Evolutionary conservation across 306 rosid genomes (phyloP), one percentile per base, ranked within the genome.

Genomic region (Lithocarpus polystachyus): DNA sequence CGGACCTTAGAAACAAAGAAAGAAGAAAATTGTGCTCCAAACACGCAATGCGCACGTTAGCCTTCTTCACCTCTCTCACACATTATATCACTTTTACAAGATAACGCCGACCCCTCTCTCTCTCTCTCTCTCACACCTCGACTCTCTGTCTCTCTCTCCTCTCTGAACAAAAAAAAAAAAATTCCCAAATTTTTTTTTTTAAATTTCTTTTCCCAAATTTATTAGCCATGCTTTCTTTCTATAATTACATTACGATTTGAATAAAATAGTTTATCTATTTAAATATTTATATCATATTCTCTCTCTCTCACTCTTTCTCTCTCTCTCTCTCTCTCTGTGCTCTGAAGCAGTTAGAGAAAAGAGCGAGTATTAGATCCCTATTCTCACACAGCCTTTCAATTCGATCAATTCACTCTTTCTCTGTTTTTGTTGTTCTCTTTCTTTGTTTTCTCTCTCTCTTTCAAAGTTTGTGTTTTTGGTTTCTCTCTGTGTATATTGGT

Each of bases 31-130:
- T 81, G 86, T 57, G 82, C 79, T 77, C 75, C 61, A 74, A 79
- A 83, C 93, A 81, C 94, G 87, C 72, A 5, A 74, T 61, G 89
- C 88, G 89, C 90, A 88, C 77, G 85, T 78, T 90, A 89, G 89
- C 77, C 35, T 43, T 22, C 72, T 73, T 81, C 68, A 75, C 81
- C 75, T 23, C 72, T 22, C 65, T 68, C 72, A 22, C 87, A 43
- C 70, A 71, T 43, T 82, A 74, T 71, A 67, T 81, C 88, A 65
- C 92, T 78, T 70, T 73, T 69, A 65, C 89, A 64, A 77, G 92
- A 88, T 93, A 88, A 88, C 93, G 89, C 92, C 84, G 85, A 80
- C 79, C 78, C 74, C 86, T 82, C 79, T 77, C 69, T 78, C 86
- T 76, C 79, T 71, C 72, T 60, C 74, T 79, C 75, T 31, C 79